phyloP scores from a whole-genome alignment of 257 asterid genomes.

The Petunia axillaris region DNA sequence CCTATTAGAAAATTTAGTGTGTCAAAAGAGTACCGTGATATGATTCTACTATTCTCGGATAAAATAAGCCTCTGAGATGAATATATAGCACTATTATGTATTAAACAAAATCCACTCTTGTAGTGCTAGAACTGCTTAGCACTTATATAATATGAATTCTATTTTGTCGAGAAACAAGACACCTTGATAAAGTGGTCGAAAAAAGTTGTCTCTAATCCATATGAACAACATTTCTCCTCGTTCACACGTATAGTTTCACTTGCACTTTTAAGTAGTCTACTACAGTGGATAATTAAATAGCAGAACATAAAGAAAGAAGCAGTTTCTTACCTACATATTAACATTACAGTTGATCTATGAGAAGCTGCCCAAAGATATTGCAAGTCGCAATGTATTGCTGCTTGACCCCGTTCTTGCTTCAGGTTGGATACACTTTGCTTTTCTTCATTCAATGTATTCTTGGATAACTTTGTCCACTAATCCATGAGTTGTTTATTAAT shows the following conservation, averaged over 20 bases:
- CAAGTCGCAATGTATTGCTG: conserved; percentile 86
- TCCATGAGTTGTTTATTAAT: neutral
- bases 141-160: neutral
- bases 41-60: neutral
- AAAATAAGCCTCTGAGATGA: too few species aligned
- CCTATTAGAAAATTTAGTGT: neutral
- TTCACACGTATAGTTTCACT: neutral
- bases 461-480: neutral
- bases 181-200: neutral
- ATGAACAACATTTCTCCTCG: neutral
- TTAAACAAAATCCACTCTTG: neutral
- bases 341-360: conserved; percentile 79
- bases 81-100: too few species aligned
- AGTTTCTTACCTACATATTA: conserved; percentile 29
- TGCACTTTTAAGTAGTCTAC: neutral
- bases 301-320: neutral
- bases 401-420: conserved; percentile 97
- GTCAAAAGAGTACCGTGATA: neutral
- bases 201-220: neutral
- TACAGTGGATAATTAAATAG: neutral
- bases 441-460: neutral
- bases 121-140: neutral
- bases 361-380: conserved; percentile 85
- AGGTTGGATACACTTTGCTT: conserved; percentile 43
- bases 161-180: neutral